Percentiles rank a stretch among this genome's conserved stretches.
Conservation (phyloP, 2,329 filamentous ascomycete species). For the Incumbomyces delicatus region DNA sequence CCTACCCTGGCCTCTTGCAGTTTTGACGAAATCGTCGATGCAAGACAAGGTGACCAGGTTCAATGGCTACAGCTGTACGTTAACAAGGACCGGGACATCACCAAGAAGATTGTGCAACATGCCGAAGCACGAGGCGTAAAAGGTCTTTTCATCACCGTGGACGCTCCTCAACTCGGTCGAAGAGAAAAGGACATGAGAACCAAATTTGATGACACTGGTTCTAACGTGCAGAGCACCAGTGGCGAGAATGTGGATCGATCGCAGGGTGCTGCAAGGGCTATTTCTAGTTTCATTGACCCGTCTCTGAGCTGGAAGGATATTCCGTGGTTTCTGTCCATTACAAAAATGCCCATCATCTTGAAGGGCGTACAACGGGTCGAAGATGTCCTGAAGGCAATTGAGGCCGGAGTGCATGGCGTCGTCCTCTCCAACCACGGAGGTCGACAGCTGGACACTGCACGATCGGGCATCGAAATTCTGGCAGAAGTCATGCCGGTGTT, state of each 20-base stretch:
- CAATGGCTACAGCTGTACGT: constrained; percentile 98
- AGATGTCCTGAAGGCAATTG: constrained; percentile 80
- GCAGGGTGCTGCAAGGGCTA: constrained; percentile 88
- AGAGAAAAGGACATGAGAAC: constrained; percentile 96
- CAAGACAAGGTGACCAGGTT: constrained; percentile 64
- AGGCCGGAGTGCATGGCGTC: constrained; percentile 73
- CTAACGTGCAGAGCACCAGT: constrained; percentile 61
- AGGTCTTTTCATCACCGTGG: constrained; percentile 95
- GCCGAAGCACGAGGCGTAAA: constrained; percentile 88
- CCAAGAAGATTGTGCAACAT: constrained; percentile 79
- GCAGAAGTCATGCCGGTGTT: constrained; percentile 88
- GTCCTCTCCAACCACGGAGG: constrained; percentile 95
- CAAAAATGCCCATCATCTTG: constrained; percentile 86
- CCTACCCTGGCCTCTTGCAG: constrained; percentile 93
- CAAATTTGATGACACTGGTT: constrained; percentile 78
- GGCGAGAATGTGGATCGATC: constrained; percentile 69
- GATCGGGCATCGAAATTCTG: constrained; percentile 79
- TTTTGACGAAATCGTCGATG: constrained; percentile 94
- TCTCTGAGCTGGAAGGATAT: constrained; percentile 88
- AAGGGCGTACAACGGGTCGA: constrained; percentile 96
- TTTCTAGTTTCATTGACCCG: constrained; percentile 94
- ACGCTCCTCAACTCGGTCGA: constrained; percentile 88
- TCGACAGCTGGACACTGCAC: constrained; percentile 83
- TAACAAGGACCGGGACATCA: constrained; percentile 90
- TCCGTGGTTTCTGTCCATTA: constrained; percentile 83